Evolutionary conservation across 2,329 filamentous ascomycete species (phyloP), one percentile per base, ranked within the genome.

Genomic region (Onygenales sp.): DNA sequence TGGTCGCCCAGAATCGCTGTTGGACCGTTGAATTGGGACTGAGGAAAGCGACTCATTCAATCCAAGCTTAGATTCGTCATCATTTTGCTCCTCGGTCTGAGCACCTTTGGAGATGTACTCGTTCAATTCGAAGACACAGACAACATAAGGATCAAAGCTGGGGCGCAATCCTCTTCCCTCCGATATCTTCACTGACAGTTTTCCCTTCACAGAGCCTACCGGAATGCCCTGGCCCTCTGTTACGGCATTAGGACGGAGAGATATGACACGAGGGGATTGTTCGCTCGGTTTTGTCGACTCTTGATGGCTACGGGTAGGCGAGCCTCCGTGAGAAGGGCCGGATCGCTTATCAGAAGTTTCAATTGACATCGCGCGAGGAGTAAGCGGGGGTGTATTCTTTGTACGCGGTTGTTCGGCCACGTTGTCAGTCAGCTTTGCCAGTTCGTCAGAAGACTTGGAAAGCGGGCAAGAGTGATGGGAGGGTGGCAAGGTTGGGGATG

Each of bases 81-180:
- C 84, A 35, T 78, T 76, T 27, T 78, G 72, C 52, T 79, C 80
- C 54, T 82, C 78, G n/a, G 52, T 75, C 59, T 85, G 82, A 10
- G 91, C 88, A 2, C 89, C 89, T 53, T 88, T 86, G 1, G 93
- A 97, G 53, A 98, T 95, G 62, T 95, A 86, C 69, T 98, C 93
- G 65, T 92, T 95, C 68, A 89, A 87, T 69, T 98, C 93, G 65
- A 97, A 98, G 31, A 96, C 91, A 55, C 88, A 95, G 9, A 98
- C 90, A 51, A 96, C 89, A 64, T 98, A 98, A 1, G 93, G 93
- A 64, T 96, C 89, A 55, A 84, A 83, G 66, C 89, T 89, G 54
- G 84, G 88, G 56, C 86, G 81, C 51, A 98, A 73, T 8, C 88
- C 89, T 63, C 89, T 81, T 47, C 87, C 93, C 69, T 96, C 89